Conservation (phyloP, 2,329 filamentous ascomycete genomes). For the Aspergillus unguis region DNA sequence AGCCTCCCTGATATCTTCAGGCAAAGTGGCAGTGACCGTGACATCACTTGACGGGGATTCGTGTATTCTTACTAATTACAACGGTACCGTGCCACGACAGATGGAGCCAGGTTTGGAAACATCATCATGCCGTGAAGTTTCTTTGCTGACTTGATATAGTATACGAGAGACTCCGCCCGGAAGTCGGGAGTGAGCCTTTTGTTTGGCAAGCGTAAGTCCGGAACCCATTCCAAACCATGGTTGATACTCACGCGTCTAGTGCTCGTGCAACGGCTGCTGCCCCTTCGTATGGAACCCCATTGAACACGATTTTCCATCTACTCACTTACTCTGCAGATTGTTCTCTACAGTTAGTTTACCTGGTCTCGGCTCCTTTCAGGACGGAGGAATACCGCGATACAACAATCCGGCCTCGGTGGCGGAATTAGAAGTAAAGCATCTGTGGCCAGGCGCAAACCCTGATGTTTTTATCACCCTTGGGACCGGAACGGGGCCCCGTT, state of each 20-base stretch:
- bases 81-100: constrained; percentile 3
- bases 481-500: constrained; percentile 2
- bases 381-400: constrained; percentile 14
- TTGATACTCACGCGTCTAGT: neutral
- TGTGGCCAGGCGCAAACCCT: constrained; percentile 9
- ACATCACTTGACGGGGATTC: constrained; percentile 5
- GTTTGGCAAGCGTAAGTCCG: constrained; percentile 12
- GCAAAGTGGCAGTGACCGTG: constrained; percentile 8
- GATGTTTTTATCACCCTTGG: constrained; percentile 15
- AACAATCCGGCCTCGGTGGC: constrained; percentile 13
- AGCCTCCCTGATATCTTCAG: constrained; percentile 2
- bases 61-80: constrained; percentile 14
- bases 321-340: neutral
- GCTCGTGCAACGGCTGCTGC: constrained; percentile 10
- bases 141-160: constrained; percentile 6
- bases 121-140: neutral
- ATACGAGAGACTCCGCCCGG: constrained; percentile 6
- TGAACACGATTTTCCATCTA: neutral
- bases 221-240: neutral
- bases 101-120: neutral
- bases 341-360: constrained; percentile 14
- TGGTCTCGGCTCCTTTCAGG: constrained; percentile 16
- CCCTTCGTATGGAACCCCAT: neutral
- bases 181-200: constrained; percentile 6
- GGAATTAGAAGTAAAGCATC: constrained; percentile 10